Conservation (phyloP, 2,329 filamentous ascomycete species). For the Chaetomium sp. region DNA sequence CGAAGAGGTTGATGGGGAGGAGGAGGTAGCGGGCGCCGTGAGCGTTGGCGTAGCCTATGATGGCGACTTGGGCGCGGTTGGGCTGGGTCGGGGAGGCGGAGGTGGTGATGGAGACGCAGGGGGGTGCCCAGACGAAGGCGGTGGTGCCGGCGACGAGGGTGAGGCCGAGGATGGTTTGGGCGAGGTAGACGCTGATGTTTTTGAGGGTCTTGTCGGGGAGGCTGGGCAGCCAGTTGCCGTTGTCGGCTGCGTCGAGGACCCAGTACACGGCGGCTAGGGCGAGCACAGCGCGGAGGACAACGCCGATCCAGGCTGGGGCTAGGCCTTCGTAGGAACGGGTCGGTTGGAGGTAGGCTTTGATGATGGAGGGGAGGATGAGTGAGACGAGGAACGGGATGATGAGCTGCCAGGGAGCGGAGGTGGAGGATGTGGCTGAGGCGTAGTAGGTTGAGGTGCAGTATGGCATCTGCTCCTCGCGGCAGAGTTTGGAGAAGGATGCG, state of each 20-base stretch:
- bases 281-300: conserved; percentile 69
- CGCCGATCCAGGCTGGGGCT: conserved; percentile 76
- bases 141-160: conserved; percentile 77
- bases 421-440: conserved; percentile 82
- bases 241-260: conserved; percentile 83
- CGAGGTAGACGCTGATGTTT: conserved; percentile 65
- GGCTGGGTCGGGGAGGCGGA: conserved; percentile 36
- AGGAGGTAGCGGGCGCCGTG: conserved; percentile 86
- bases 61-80: conserved; percentile 56
- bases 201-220: conserved; percentile 60
- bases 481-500: conserved; percentile 83
- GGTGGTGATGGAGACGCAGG: conserved; percentile 68
- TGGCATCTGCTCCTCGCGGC: conserved; percentile 97
- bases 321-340: conserved; percentile 84
- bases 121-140: conserved; percentile 79
- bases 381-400: conserved; percentile 70
- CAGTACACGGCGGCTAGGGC: conserved; percentile 76
- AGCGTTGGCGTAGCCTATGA: conserved; percentile 89
- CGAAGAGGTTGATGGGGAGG: conserved; percentile 69
- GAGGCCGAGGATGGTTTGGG: conserved; percentile 73
- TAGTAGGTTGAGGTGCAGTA: conserved; percentile 96
- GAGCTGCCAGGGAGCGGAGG: conserved; percentile 86
- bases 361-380: conserved; percentile 62
- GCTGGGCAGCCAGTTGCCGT: conserved; percentile 67
- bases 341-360: conserved; percentile 73